Percentiles rank a stretch among this genome's conserved stretches.
These are phyloP conservation scores for Psilocybe sp. DNA, from an alignment of 768 basidiomycete genomes.

Conservation along the genomic window DNA sequence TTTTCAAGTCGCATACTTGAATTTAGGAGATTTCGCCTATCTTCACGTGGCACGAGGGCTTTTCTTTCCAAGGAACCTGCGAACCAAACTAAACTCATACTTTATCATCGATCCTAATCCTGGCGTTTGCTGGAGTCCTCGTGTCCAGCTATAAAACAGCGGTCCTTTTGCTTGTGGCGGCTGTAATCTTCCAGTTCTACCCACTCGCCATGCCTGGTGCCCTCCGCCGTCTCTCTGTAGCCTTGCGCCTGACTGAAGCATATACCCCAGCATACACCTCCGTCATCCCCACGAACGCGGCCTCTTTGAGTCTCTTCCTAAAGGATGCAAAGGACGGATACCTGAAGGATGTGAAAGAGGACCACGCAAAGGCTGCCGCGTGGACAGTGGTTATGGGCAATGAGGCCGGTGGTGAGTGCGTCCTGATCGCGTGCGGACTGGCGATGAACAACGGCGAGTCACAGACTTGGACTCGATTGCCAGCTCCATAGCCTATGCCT, in stretches of 20 bases:
- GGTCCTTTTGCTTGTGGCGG: slow-evolving; percentile 4
- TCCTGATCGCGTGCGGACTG: not conserved
- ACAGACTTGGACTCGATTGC: slow-evolving; percentile 90
- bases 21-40: too few species aligned
- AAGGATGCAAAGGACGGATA: slow-evolving; percentile 54
- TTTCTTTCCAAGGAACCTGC: not conserved
- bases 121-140: slow-evolving; percentile 7
- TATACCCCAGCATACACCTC: slow-evolving; percentile 18
- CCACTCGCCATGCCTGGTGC: slow-evolving; percentile 20
- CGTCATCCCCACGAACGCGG: slow-evolving; percentile 11
- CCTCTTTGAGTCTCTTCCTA: slow-evolving; percentile 29
- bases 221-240: slow-evolving; percentile 36
- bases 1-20: too few species aligned
- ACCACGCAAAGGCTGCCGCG: slow-evolving; percentile 40
- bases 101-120: slow-evolving; percentile 10
- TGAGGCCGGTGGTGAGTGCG: slow-evolving; percentile 83
- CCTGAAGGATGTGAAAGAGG: slow-evolving; percentile 47
- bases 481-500: slow-evolving; percentile 81
- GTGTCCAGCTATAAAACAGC: slow-evolving; percentile 10
- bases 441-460: not conserved
- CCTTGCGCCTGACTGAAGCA: slow-evolving; percentile 27
- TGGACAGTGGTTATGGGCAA: slow-evolving; percentile 95
- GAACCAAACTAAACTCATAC: not conserved
- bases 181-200: slow-evolving; percentile 3
- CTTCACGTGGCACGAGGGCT: not conserved